These are phyloP conservation scores for Pleurotus djamor DNA, from an alignment of 768 basidiomycete genomes.

Conservation along the genomic window DNA sequence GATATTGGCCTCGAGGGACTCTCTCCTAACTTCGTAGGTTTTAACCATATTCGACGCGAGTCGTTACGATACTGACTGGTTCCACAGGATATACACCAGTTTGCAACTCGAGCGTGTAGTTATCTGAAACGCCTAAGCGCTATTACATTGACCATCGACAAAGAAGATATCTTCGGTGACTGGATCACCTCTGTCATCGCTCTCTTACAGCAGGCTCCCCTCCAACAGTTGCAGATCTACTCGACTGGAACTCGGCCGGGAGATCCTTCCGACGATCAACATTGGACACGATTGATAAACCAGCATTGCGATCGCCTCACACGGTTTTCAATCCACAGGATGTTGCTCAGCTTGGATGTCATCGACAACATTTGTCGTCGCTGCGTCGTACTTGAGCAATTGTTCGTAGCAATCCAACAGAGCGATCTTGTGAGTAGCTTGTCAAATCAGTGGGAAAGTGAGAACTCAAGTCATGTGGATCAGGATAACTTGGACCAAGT, in stretches of 20 bases:
- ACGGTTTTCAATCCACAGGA: conserved; percentile 63
- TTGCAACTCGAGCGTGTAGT: conserved; percentile 22
- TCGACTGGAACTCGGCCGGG: conserved; percentile 37
- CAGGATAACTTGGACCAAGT: conserved; percentile 38
- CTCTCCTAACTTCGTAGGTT: conserved; percentile 55
- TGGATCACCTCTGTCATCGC: conserved; percentile 45
- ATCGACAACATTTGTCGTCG: conserved; percentile 52
- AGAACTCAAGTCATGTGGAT: neutral
- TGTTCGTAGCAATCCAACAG: conserved; percentile 60
- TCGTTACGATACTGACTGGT: neutral
- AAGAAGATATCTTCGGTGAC: conserved; percentile 26
- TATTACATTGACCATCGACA: conserved; percentile 55
- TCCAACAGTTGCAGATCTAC: conserved; percentile 65
- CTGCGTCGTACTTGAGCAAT: conserved; percentile 54
- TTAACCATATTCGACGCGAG: neutral
- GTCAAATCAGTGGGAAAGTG: neutral
- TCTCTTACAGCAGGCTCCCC: conserved; percentile 45
- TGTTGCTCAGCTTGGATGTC: conserved; percentile 48
- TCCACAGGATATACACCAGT: conserved; percentile 30
- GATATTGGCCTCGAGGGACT: conserved; percentile 62
- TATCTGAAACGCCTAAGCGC: conserved; percentile 44
- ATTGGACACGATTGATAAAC: conserved; percentile 50
- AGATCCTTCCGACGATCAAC: conserved; percentile 38
- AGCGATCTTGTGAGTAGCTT: conserved; percentile 38
- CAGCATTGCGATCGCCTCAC: conserved; percentile 50